Evolutionary conservation across 768 basidiomycete species (phyloP).

Genomic region (Leucocoprinus birnbaumii): DNA sequence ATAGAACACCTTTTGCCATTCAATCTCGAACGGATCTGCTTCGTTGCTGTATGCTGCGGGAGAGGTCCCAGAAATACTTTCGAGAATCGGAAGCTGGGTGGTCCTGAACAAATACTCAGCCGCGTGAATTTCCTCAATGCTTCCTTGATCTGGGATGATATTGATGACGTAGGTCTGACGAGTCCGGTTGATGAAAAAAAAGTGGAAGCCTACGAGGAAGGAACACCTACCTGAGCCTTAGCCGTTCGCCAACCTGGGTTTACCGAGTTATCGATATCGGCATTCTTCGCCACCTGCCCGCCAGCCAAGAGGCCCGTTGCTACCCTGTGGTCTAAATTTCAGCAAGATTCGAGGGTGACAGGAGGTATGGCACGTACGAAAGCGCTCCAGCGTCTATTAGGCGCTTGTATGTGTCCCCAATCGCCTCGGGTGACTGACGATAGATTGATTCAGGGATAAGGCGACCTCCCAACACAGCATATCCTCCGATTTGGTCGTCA

Average conservation of each 20-base stretch:
- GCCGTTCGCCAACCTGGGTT: conserved; percentile 34
- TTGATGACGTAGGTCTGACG: not conserved
- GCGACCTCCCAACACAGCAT: conserved; percentile 7
- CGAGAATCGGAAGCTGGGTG: conserved; percentile 21
- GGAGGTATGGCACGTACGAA: not conserved
- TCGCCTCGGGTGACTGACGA: conserved; percentile 1
- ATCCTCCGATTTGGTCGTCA: conserved; percentile 6
- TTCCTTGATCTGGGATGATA: not conserved
- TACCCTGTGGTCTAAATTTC: not conserved
- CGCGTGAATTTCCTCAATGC: conserved; percentile 13
- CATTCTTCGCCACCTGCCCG: conserved; percentile 28
- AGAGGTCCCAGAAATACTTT: conserved; percentile 21
- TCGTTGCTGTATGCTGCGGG: conserved; percentile 33
- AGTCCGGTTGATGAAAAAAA: not conserved
- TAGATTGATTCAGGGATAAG: conserved; percentile 11
- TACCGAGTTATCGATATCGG: conserved; percentile 27
- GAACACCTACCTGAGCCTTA: conserved; percentile 27
- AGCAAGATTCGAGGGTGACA: not conserved
- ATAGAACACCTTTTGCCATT: conserved; percentile 30
- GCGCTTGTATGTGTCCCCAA: conserved; percentile 20
- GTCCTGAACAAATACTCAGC: conserved; percentile 20
- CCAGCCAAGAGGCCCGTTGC: not conserved
- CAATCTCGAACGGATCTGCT: conserved; percentile 26
- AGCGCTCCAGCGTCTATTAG: conserved; percentile 13
- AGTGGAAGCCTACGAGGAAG: not conserved